Conservation (phyloP, 257 asterid genomes). For the Fraxinus excelsior region DNA sequence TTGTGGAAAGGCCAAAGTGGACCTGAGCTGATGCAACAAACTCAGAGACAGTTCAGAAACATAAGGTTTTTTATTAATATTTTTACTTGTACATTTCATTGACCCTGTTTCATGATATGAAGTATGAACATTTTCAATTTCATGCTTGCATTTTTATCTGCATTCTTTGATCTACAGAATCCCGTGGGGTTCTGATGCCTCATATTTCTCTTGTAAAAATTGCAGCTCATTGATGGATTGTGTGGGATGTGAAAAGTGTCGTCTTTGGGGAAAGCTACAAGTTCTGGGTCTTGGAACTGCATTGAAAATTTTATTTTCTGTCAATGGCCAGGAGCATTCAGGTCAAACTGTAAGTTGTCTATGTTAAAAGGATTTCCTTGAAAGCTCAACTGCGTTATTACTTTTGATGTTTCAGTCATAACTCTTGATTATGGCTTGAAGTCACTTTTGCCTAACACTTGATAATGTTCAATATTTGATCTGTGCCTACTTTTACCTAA, state of each 20-base stretch:
- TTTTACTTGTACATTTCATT: not conserved
- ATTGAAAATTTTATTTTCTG: conserved; percentile 52
- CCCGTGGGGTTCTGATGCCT: conserved; percentile 9
- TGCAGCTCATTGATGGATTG: conserved; percentile 69
- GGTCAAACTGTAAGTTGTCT: conserved; percentile 40
- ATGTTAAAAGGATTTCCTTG: not conserved
- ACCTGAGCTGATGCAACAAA: conserved; percentile 58
- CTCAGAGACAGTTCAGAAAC: conserved; percentile 62
- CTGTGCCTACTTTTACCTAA: not conserved
- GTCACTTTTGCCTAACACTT: not conserved
- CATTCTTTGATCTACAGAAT: not conserved
- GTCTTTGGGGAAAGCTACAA: conserved; percentile 79
- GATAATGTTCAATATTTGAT: not conserved
- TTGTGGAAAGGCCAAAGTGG: conserved; percentile 78
- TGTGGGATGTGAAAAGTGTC: conserved; percentile 69
- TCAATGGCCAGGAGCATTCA: conserved; percentile 35
- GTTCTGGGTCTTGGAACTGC: conserved; percentile 68
- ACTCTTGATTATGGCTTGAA: not conserved
- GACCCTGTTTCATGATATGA: not conserved
- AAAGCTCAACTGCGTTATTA: not conserved
- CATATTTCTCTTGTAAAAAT: conserved; percentile 6
- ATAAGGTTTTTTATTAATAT: conserved; percentile 48
- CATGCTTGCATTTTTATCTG: not conserved
- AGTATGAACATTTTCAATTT: not conserved
- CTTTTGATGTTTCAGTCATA: not conserved